These are phyloP conservation scores for Colletotrichum brevisporum DNA, from an alignment of 2,329 filamentous ascomycete species.

Conservation along the genomic window DNA sequence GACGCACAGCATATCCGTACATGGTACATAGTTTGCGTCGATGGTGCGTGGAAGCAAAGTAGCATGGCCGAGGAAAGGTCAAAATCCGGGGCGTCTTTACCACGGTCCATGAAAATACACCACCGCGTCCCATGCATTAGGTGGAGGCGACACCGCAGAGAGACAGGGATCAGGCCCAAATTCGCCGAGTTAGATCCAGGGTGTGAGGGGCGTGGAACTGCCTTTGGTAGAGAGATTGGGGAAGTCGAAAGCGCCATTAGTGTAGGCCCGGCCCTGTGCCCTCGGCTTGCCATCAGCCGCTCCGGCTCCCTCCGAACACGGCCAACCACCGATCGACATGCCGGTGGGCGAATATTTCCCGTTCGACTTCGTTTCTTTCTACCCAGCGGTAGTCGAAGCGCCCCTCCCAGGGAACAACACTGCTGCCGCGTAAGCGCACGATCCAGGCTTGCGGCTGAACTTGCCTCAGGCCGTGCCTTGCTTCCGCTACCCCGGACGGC, in stretches of 20 bases:
- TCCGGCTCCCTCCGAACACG: conserved; percentile 23
- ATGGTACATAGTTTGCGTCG: background rate
- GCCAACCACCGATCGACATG: conserved; percentile 18
- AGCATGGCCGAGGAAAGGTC: conserved; percentile 12
- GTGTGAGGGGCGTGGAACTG: conserved; percentile 24
- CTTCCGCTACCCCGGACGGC: background rate
- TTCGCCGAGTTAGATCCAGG: conserved; percentile 23
- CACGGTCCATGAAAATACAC: no score
- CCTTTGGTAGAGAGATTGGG: conserved; percentile 4
- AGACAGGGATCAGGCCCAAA: conserved; percentile 23
- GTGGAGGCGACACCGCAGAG: background rate
- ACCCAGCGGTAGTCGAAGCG: no score
- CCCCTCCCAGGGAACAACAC: background rate
- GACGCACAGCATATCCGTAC: no score
- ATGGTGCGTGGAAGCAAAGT: background rate
- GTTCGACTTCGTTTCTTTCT: background rate
- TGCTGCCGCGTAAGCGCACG: conserved; percentile 8
- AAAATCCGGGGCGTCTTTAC: conserved; percentile 10
- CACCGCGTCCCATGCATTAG: background rate
- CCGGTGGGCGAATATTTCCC: background rate
- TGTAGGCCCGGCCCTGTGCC: background rate
- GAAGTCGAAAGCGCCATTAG: conserved; percentile 34
- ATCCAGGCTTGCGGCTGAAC: conserved; percentile 27
- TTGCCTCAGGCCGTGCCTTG: background rate
- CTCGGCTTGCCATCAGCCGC: background rate